These are phyloP conservation scores for Dothidotthia symphoricarpi DNA, from an alignment of 2,329 filamentous ascomycete species.

Conservation along the genomic window DNA sequence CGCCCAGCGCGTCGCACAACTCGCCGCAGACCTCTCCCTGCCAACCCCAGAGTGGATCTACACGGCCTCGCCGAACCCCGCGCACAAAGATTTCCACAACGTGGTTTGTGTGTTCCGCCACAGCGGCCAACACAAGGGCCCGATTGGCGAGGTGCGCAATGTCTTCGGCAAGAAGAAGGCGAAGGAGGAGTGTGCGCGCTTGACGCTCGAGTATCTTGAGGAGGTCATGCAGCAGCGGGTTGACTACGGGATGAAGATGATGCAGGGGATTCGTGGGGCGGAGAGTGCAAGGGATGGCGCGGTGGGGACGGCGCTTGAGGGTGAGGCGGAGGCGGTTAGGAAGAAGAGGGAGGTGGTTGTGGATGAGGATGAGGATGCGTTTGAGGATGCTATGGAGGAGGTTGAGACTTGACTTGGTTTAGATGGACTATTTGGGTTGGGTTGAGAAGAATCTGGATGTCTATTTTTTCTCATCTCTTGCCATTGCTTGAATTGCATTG, in stretches of 20 bases:
- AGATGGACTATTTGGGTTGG: no score
- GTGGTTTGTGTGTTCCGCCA: conserved; percentile 38
- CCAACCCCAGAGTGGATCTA: conserved; percentile 22
- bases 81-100: conserved; percentile 32
- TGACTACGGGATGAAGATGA: conserved; percentile 14
- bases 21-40: conserved; percentile 23
- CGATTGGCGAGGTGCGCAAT: conserved; percentile 44
- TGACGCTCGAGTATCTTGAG: conserved; percentile 42
- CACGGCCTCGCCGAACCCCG: neutral
- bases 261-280: conserved; percentile 12
- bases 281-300: neutral
- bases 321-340: conserved; percentile 1
- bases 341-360: conserved; percentile 1
- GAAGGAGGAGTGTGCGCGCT: conserved; percentile 50
- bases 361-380: conserved; percentile 6
- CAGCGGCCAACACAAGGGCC: conserved; percentile 20
- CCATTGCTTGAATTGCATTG: no score
- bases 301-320: conserved; percentile 1
- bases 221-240: conserved; percentile 10
- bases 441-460: no score
- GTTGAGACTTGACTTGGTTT: neutral
- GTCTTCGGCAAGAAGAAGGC: conserved; percentile 52
- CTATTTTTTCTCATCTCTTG: no score
- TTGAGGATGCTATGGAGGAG: conserved; percentile 17
- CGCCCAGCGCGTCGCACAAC: conserved; percentile 18